Evolutionary conservation across 345 rosid genomes (phyloP), one percentile per base, ranked within the genome.

Genomic region (Lagerstroemia speciosa): DNA sequence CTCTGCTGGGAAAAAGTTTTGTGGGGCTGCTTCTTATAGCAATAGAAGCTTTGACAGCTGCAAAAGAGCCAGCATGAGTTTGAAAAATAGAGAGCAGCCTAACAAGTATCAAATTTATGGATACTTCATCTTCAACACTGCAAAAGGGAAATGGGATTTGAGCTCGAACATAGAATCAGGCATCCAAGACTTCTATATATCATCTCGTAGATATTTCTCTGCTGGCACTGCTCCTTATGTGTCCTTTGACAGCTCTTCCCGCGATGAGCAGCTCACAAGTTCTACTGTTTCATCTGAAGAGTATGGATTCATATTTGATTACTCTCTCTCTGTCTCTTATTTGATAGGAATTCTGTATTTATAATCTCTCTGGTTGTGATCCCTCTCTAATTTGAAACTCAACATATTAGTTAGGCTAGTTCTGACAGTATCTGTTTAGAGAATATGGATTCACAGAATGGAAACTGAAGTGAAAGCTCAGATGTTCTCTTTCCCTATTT

Each of bases 221-320:
- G 86, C 91, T 71, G 86, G 89, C 69, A 83, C 79, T 62, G 96
- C 92, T 61, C 78, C 89, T 66, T 86, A 91, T 75, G 80, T 89
- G 8, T 83, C 87, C 20, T 84, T 83, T 30, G 95, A 89, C 69
- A 84, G 77, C 76, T 77, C 87, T 67, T 66, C 73, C 24, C 68
- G 69, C 2, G 96, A 83, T 48, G 99, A 88, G 64, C 87, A 75
- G 74, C 80, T 66, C 75, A 72, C 78, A 50, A 77, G 71, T 69
- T 78, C 89, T 67, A 33, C 75, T 6, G 81, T 37, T 55, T 78
- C 89, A 70, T 82, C 87, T 53, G 88, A 78, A 22, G 79, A 76
- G 95, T 89, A 89, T 64, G 91, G 30, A 53, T n/a, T 53, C 29
- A 26, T 53, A n/a, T 53, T 77, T 73, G n/a, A 73, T 65, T 41